phyloP scores from a whole-genome alignment of 306 rosid genomes.

The Cucurbita argyrosperma region DNA sequence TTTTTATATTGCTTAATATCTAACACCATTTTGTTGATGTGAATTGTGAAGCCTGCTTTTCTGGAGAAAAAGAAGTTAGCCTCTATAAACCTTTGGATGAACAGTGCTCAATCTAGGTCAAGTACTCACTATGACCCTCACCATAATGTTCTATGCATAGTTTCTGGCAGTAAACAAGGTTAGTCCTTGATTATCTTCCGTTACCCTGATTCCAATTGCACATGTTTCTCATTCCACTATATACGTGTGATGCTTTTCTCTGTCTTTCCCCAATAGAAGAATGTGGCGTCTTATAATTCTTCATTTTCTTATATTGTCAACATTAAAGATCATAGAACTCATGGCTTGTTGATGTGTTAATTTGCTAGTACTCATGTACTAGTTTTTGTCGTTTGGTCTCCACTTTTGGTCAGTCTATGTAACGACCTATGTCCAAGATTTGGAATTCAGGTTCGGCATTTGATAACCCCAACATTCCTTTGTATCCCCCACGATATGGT shows the following conservation, averaged over 20 bases:
- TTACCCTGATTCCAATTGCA: neutral
- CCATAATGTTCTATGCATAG: constrained; percentile 75
- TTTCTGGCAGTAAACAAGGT: constrained; percentile 88
- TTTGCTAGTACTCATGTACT: neutral
- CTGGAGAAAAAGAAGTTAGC: constrained; percentile 44
- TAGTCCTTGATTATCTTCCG: neutral
- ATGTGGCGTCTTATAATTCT: neutral
- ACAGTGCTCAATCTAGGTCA: constrained; percentile 68
- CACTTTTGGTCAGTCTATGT: neutral
- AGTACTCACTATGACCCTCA: constrained; percentile 97
- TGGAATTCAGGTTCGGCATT: too few relatives aligned
- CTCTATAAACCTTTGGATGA: constrained; percentile 92
- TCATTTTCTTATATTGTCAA: neutral
- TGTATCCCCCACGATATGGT: too few relatives aligned
- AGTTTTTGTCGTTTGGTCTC: neutral
- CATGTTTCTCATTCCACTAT: neutral
- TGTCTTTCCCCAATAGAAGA: neutral
- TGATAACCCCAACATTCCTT: too few relatives aligned
- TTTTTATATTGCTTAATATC: constrained; percentile 1
- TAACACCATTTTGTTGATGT: neutral
- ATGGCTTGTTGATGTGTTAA: neutral
- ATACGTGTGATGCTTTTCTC: neutral
- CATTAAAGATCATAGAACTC: neutral
- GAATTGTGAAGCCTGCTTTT: constrained; percentile 54
- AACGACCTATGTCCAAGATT: too few relatives aligned